Base-by-base conservation (phyloP, 345 rosid genomes). In the Citrus unshiu region DNA sequence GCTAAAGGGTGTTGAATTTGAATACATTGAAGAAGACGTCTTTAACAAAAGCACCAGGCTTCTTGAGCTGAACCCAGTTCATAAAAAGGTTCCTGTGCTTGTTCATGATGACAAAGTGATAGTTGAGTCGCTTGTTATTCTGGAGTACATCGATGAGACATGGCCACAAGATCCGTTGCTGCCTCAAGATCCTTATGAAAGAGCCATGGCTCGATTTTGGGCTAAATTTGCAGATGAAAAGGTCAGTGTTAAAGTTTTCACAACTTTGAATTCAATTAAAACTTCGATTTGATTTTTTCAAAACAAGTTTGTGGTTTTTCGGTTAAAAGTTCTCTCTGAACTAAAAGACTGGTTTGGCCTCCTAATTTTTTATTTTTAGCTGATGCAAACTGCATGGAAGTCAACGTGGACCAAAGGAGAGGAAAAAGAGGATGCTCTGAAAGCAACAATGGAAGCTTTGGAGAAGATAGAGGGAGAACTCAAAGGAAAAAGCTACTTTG, bases 181-280 rank as follows among this genome's bases (percentile, higher is more conserved):
- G 60, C 88, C 88, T 54, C 80, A 25, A 4, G 86, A 85, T 79
- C 88, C 88, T 79, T 61, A 51, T 32, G 76, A 73, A 40, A 80
- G 83, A 71, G 88, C 86, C 78, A 51, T 16, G 67, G 83, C 86
- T 10, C 82, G 90, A 24, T 85, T 85, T 39, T 87, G 86, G 90
- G 81, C 84, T 63, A 68, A 73, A 60, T 80, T 81, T 25, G 79
- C 60, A 0, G 85, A 85, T 2, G 82, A 78, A 27, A 77, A 76
- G 85, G 89, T 83, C 16, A 10, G 2, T 27, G 49, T 43, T 43
- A 3, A 10, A 0, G 43, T 39, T 39, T 39, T 39, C 0, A 43
- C 49, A 43, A 10, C 49, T 43, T 10, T 43, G 49, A 8, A 39
- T 8, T 39, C 10, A 39, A 39, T 39, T 39, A 39, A 39, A 8